Conservation (phyloP, 116 monocot species). For the Posidonia oceanica region DNA sequence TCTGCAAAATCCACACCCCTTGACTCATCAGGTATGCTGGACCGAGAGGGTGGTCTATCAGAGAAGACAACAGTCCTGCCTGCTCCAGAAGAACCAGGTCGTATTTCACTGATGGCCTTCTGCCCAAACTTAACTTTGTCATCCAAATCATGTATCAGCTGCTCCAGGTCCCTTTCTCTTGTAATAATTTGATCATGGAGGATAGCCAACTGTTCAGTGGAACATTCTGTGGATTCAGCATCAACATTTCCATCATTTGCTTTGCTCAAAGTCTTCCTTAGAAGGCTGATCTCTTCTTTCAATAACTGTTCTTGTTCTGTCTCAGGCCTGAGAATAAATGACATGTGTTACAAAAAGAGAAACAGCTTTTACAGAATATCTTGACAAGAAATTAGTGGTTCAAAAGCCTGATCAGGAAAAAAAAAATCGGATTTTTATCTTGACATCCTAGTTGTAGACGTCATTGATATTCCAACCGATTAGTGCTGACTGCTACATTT, state of each 20-base stretch:
- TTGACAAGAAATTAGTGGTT: constrained; percentile 13
- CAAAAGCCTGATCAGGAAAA: no score
- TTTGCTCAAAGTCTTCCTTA: constrained; percentile 32
- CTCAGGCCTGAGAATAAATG: constrained; percentile 38
- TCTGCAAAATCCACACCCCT: constrained; percentile 40
- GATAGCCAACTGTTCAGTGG: constrained; percentile 25
- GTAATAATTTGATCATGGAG: constrained; percentile 33
- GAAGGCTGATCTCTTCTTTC: constrained; percentile 55
- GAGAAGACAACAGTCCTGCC: constrained; percentile 23
- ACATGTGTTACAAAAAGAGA: neutral
- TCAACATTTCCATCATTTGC: constrained; percentile 19
- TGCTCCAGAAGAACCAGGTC: constrained; percentile 60
- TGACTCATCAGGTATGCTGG: constrained; percentile 34
- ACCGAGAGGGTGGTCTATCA: constrained; percentile 42
- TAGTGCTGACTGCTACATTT: no score
- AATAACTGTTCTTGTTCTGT: constrained; percentile 59
- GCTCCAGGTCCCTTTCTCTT: constrained; percentile 57
- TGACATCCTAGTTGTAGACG: no score
- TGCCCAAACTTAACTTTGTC: constrained; percentile 79
- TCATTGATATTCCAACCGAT: no score
- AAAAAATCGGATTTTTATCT: no score
- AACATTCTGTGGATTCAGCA: constrained; percentile 14
- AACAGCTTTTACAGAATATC: neutral
- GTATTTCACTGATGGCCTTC: constrained; percentile 22
- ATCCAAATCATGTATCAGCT: constrained; percentile 50